Base-by-base conservation (phyloP, 2,329 filamentous ascomycete species). In the Botryotinia convoluta region DNA sequence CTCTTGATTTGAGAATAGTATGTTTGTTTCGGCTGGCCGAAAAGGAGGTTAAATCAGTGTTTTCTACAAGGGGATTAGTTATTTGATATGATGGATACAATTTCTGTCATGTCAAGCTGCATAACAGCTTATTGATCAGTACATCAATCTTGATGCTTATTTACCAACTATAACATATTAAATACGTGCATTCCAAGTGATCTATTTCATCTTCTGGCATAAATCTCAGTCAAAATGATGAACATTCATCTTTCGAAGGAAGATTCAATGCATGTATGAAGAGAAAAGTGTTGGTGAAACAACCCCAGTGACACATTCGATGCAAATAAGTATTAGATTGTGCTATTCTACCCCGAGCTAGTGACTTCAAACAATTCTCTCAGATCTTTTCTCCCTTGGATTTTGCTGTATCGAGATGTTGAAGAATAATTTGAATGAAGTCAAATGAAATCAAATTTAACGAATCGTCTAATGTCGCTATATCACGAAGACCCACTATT, bases 181-280 rank as follows among this genome's bases (percentile, higher is more conserved):
- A 29, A 57, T 0, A 29, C 9, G 1, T 51, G 1, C 22, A 6
- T 51, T 12, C 45, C 1, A 51, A 26, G 9, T 51, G 3, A 51
- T 5, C 0, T 6, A n/a, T n/a, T n/a, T 2, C 22, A 5, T 51
- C 4, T n/a, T 51, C 22, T 51, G 1, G 22, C 0, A n/a, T 12
- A 14, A n/a, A 1, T 12, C 45, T 51, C 4, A 14, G 22, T 51
- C 45, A 51, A 6, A 14, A 14, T 5, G 10, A n/a, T n/a, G 14
- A 26, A 51, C 10, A 1, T 51, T 5, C 3, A 18, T 18, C 1
- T 32, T 18, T 20, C 7, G n/a, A 20, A 57, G 29, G 7, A 57
- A 32, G 14, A 32, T 57, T 57, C 16, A 57, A 57, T 57, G 18
- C 16, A 32, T 57, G 14, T 32, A 20, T 51, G n/a, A 57, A 8